Percentiles rank a stretch among this genome's conserved stretches.
Conservation (phyloP, 495 filamentous ascomycete genomes). For the Trypethelium eluteriae region DNA sequence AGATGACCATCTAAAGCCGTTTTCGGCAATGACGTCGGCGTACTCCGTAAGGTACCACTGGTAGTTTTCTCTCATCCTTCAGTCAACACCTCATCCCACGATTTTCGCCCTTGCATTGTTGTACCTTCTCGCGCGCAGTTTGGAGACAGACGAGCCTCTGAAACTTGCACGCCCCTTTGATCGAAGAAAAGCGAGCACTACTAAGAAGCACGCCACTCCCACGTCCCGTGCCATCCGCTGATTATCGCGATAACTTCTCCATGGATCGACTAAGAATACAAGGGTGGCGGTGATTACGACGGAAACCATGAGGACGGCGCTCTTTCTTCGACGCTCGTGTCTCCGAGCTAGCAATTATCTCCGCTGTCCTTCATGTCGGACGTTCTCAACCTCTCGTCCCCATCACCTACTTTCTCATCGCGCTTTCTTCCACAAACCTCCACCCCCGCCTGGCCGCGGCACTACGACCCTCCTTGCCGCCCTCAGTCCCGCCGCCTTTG, state of each 20-base stretch:
- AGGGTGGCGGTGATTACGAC: neutral
- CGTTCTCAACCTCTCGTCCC: neutral
- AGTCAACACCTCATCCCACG: too few relatives aligned
- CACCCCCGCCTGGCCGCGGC: constrained; percentile 28
- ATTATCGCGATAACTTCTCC: neutral
- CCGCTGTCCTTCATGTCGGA: neutral
- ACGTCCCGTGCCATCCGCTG: neutral
- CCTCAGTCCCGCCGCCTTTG: constrained; percentile 60
- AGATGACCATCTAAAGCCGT: too few relatives aligned
- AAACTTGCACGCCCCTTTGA: neutral
- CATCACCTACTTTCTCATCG: constrained; percentile 6
- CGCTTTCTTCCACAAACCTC: constrained; percentile 27
- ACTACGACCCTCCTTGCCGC: constrained; percentile 42
- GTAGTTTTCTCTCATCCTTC: too few relatives aligned
- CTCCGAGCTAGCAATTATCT: constrained; percentile 11
- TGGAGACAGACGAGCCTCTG: too few relatives aligned
- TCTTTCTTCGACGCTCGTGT: constrained; percentile 22
- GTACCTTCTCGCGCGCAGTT: too few relatives aligned
- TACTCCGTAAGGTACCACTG: too few relatives aligned
- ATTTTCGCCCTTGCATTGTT: too few relatives aligned
- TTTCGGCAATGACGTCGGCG: too few relatives aligned
- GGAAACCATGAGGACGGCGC: constrained; percentile 20
- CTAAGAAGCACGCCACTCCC: neutral
- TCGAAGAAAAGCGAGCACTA: neutral
- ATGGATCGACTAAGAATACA: constrained; percentile 6